Conservation (phyloP, 1,284 basidiomycete species). For the Exobasidium cylindrosporum region DNA sequence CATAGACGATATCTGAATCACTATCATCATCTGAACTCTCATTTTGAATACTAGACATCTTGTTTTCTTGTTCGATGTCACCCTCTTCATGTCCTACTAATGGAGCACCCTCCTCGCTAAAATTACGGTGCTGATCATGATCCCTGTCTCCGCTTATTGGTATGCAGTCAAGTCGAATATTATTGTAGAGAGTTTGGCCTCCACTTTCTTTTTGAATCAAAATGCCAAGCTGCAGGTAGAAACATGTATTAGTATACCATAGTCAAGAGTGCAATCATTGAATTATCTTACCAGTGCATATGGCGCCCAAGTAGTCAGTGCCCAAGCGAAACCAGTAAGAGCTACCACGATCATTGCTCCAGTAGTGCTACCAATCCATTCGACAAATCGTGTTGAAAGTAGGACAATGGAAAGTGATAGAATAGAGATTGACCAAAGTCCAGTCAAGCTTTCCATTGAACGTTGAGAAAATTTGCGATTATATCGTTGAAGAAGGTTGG, state of each 20-base stretch:
- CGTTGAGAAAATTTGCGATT: background rate
- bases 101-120: background rate
- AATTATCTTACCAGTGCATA: background rate
- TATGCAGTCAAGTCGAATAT: background rate
- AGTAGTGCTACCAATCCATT: background rate
- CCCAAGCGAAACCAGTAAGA: conserved; percentile 8
- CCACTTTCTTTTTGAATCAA: background rate
- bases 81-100: background rate
- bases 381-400: background rate
- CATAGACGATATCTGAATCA: background rate
- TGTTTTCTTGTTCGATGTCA: background rate
- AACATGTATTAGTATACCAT: too few relatives aligned
- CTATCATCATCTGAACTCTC: background rate
- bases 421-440: conserved; percentile 6
- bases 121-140: background rate
- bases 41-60: background rate
- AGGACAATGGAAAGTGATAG: background rate
- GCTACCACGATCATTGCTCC: conserved; percentile 6
- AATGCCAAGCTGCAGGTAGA: conserved; percentile 8
- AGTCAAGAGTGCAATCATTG: too few relatives aligned
- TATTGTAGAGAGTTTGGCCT: conserved; percentile 2
- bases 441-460: background rate
- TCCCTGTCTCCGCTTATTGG: too few relatives aligned
- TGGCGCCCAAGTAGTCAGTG: conserved; percentile 1
- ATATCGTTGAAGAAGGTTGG: background rate